Conservation (phyloP, 331 rosid genomes). For the Quercus phellos region DNA sequence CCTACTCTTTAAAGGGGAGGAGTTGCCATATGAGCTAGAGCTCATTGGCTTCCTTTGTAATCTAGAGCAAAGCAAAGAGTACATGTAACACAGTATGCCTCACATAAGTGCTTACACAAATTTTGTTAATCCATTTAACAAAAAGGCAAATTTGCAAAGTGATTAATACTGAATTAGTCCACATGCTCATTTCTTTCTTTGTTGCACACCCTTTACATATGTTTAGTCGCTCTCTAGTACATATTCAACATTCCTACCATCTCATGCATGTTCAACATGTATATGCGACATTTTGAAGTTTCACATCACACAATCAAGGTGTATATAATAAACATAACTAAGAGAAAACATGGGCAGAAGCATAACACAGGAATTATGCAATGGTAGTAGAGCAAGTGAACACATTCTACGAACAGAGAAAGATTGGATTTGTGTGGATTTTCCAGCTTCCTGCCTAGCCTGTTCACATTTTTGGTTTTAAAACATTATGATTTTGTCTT, state of each 20-base stretch:
- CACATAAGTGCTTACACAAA: not conserved
- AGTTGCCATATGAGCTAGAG: too few relatives aligned
- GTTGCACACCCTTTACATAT: not conserved
- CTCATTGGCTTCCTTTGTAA: not conserved
- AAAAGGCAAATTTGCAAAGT: not conserved
- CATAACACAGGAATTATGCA: not conserved
- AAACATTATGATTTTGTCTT: not conserved
- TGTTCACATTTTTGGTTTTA: not conserved
- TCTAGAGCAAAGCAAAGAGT: conserved; percentile 1
- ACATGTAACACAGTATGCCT: not conserved
- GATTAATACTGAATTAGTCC: not conserved
- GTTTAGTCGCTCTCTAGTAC: not conserved
- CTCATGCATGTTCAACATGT: not conserved
- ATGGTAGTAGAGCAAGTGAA: not conserved
- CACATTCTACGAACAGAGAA: not conserved
- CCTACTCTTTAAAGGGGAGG: too few relatives aligned
- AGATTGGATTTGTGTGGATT: not conserved
- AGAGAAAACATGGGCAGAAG: not conserved
- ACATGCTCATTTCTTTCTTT: not conserved
- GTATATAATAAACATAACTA: not conserved
- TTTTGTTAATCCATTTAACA: not conserved
- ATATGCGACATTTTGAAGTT: not conserved
- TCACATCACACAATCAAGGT: not conserved
- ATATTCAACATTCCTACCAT: not conserved
- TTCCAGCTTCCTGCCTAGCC: not conserved